Percentiles rank a stretch among this genome's conserved stretches.
These are phyloP conservation scores for Boletus rex-veris DNA, from an alignment of 768 basidiomycete species.

Conservation along the genomic window DNA sequence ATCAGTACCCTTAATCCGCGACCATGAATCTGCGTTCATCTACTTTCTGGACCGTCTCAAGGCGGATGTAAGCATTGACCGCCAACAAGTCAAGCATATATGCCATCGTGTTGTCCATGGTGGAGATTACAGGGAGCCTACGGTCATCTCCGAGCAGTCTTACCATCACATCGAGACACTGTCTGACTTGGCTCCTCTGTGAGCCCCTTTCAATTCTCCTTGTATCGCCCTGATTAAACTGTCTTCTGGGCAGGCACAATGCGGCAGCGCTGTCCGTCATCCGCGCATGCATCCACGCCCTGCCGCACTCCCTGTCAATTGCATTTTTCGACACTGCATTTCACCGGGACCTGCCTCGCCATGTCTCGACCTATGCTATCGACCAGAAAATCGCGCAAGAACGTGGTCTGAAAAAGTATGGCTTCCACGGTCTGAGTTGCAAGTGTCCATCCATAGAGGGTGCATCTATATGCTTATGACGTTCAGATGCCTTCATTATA, in stretches of 20 bases:
- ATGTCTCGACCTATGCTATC: conserved; percentile 80
- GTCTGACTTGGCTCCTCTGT: conserved; percentile 79
- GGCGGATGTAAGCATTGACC: conserved; percentile 40
- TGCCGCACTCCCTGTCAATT: conserved; percentile 69
- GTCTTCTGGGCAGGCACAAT: conserved; percentile 46
- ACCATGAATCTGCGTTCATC: conserved; percentile 61
- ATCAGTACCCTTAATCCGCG: conserved; percentile 37
- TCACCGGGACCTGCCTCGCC: conserved; percentile 69
- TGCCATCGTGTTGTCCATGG: conserved; percentile 88
- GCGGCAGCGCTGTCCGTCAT: conserved; percentile 60
- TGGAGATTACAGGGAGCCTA: conserved; percentile 69
- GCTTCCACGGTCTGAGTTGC: conserved; percentile 87
- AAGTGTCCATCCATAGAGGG: conserved; percentile 5
- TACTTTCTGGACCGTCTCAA: conserved; percentile 54
- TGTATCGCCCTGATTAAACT: neutral
- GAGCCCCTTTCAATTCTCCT: conserved; percentile 29
- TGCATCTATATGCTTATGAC: neutral
- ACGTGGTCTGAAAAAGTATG: conserved; percentile 81
- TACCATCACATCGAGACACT: conserved; percentile 71
- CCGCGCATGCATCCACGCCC: conserved; percentile 51
- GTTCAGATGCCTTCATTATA: conserved; percentile 63
- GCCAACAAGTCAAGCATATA: conserved; percentile 46
- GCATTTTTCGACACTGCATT: conserved; percentile 90
- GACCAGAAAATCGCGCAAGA: conserved; percentile 55
- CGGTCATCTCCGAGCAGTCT: conserved; percentile 62